These are phyloP conservation scores for Cystoderma amianthinum DNA, from an alignment of 768 basidiomycete species.

Conservation along the genomic window DNA sequence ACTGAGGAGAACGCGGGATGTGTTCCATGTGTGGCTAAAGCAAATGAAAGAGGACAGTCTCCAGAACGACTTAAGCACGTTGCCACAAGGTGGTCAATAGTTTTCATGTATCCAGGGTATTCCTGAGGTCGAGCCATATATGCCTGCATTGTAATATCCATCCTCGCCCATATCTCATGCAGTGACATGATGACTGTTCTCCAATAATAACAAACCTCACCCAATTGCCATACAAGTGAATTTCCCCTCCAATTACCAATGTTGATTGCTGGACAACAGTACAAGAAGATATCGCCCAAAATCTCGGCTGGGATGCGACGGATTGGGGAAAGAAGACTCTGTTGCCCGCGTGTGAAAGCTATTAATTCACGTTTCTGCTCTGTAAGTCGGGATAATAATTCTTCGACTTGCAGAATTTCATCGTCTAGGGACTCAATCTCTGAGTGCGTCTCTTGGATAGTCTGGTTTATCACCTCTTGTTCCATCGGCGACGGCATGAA, in stretches of 20 bases:
- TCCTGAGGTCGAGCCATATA: background rate
- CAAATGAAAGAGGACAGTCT: slow-evolving; percentile 10
- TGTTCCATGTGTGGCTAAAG: slow-evolving; percentile 6
- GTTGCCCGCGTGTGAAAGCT: background rate
- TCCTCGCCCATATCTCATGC: slow-evolving; percentile 14
- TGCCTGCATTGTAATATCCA: slow-evolving; percentile 9
- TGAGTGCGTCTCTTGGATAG: background rate
- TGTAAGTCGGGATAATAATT: background rate
- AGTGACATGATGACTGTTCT: slow-evolving; percentile 13
- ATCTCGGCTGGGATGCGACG: slow-evolving; percentile 17
- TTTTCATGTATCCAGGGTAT: background rate
- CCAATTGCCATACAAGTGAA: slow-evolving; percentile 13
- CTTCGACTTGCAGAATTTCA: background rate
- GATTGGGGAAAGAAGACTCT: slow-evolving; percentile 12
- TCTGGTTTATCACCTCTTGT: background rate
- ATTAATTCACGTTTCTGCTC: background rate
- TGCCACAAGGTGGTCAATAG: slow-evolving; percentile 9
- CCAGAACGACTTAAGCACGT: slow-evolving; percentile 14
- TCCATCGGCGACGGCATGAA: background rate
- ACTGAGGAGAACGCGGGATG: slow-evolving; percentile 2
- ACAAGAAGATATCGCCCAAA: slow-evolving; percentile 15
- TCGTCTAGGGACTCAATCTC: background rate
- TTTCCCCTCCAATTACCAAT: slow-evolving; percentile 4
- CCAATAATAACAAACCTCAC: slow-evolving; percentile 19
- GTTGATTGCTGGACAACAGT: slow-evolving; percentile 7